Evolutionary conservation across 164 flowering plant species (phyloP).

Genomic region (Berberis vulgaris): DNA sequence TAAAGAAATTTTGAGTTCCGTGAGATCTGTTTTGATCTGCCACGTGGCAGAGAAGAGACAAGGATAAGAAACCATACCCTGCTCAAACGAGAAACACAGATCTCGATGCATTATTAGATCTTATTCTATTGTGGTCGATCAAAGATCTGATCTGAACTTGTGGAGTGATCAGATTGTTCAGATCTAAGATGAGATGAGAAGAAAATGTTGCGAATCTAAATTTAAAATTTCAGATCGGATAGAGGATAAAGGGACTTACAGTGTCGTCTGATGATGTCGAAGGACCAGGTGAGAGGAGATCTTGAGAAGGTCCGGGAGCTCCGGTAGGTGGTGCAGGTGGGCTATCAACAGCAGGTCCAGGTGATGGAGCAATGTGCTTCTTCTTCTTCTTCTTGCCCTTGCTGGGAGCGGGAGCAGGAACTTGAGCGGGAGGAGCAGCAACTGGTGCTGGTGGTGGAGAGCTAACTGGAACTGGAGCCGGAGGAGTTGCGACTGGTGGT

Average conservation of each 20-base stretch:
- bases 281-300: constrained; percentile 22
- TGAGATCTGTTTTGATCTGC: no score
- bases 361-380: constrained; percentile 21
- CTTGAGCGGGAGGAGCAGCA: constrained; percentile 18
- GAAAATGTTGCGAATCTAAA: background rate
- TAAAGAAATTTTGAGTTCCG: no score
- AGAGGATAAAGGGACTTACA: constrained; percentile 12
- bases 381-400: constrained; percentile 18
- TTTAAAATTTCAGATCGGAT: background rate
- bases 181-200: background rate
- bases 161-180: background rate
- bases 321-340: constrained; percentile 33
- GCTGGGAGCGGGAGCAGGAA: constrained; percentile 30
- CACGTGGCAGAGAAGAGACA: no score
- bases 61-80: no score
- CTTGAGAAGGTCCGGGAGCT: constrained; percentile 26
- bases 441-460: constrained; percentile 20
- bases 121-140: background rate
- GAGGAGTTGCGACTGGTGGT: constrained; percentile 27
- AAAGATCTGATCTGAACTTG: background rate
- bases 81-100: no score
- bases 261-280: constrained; percentile 12
- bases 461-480: constrained; percentile 18
- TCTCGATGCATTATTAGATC: background rate
- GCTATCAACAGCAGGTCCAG: constrained; percentile 13